Evolutionary conservation across 179 eudicot genomes (phyloP), one percentile per base, ranked within the genome.

Genomic region (Patellifolia procumbens): DNA sequence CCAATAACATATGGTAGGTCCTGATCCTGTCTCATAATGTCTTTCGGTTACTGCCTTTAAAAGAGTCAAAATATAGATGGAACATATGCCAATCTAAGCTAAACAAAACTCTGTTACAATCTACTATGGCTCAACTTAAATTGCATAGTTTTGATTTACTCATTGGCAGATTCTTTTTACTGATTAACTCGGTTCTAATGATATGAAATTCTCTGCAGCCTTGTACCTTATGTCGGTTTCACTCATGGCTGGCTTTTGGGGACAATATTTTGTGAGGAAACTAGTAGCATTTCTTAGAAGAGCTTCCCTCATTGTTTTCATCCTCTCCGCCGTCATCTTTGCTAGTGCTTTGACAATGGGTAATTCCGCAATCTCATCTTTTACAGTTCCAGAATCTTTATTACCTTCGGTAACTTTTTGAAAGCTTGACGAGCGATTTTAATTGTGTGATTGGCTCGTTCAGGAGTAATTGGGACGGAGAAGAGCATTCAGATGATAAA

Each of bases 341-440:
- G 92, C 98, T 24, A 95, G 99, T 73, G 98, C 99, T 77, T 35
- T 95, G 32, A 90, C 87, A 16, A 95, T 95, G 99, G 99, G 99
- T 95, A 90, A 85, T 39, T 60, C 39, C 17, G 6, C 48, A 2
- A 39, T 12, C 53, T 51, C 10, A 26, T 74, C 13, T 51, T 13
- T 20, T 51, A 51, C 20, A 20, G 6, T 4, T 51, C 4, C 15
- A 51, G 22, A 2, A 24, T 48, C 26, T 45, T 22, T 28, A 4
- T 24, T 55, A 2, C 51, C 28, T 19, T 10, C 17, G 5, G 7
- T 11, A 7, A 63, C 0, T 29, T 10, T 75, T 24, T 39, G 53
- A 17, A 42, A 28, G 11, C 34, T 55, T 70, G 45, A 42, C 29
- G 34, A 35, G 19, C 12, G 20, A 48, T 20, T 37, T 39, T 1